Percentiles rank a stretch among this genome's conserved stretches.
These are phyloP conservation scores for Vinca minor DNA, from an alignment of 257 asterid genomes.

Conservation along the genomic window DNA sequence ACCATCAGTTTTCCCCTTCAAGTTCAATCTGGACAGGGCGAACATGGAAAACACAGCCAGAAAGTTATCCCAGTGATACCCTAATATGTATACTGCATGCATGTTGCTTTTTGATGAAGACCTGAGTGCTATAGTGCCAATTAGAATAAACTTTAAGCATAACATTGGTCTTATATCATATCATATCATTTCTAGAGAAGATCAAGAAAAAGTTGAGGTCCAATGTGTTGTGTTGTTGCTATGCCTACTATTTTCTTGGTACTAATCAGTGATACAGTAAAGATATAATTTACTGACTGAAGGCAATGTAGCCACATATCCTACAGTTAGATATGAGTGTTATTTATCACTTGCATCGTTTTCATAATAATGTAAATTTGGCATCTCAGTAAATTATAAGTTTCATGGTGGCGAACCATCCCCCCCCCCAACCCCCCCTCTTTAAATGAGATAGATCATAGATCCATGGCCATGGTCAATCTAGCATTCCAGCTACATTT, in stretches of 20 bases:
- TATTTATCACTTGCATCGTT: not conserved
- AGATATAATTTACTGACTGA: not conserved
- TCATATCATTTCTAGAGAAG: not conserved
- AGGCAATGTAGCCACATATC: not conserved
- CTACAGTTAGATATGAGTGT: not conserved
- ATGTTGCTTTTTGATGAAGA: not conserved
- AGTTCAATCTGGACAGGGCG: conserved; percentile 52
- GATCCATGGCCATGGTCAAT: too few species aligned
- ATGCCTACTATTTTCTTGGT: not conserved
- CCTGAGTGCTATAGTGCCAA: not conserved
- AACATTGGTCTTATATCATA: not conserved
- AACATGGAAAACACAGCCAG: conserved; percentile 22
- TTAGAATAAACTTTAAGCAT: not conserved
- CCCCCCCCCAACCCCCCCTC: not conserved
- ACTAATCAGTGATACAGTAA: not conserved
- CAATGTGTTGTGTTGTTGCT: not conserved
- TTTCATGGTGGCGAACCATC: not conserved
- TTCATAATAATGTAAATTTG: not conserved
- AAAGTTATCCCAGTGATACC: not conserved
- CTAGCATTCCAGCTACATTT: not conserved
- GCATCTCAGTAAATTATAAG: not conserved
- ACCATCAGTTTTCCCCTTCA: conserved; percentile 50
- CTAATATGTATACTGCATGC: not conserved
- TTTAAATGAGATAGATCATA: not conserved
- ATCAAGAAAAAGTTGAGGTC: not conserved